Conservation (phyloP, 495 filamentous ascomycete genomes). For the Aspergillus hancockii region DNA sequence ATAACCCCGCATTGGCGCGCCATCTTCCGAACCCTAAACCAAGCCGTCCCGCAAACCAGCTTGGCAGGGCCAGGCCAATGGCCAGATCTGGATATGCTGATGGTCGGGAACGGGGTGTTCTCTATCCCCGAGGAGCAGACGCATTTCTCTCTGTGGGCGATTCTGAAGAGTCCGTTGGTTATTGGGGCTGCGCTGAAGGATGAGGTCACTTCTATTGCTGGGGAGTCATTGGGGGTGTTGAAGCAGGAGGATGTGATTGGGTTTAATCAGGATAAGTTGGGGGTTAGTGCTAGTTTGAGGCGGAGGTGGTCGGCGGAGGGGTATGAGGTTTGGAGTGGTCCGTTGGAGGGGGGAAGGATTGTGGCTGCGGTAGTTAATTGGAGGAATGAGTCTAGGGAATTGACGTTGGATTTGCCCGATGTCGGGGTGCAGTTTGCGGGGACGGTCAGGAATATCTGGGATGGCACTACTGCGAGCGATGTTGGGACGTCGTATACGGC, state of each 20-base stretch:
- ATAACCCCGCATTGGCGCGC: conserved; percentile 53
- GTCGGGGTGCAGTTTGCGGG: conserved; percentile 42
- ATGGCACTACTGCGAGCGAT: conserved; percentile 21
- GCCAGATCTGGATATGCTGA: conserved; percentile 59
- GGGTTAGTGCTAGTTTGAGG: conserved; percentile 39
- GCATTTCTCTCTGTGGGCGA: conserved; percentile 60
- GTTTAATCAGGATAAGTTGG: conserved; percentile 56
- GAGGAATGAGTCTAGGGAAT: conserved; percentile 35
- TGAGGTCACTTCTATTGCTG: conserved; percentile 27
- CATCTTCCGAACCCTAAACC: conserved; percentile 51
- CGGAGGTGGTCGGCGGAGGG: conserved; percentile 42
- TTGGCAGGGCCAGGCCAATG: conserved; percentile 45
- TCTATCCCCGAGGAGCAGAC: conserved; percentile 45
- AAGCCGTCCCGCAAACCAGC: conserved; percentile 42
- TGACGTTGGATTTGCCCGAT: conserved; percentile 42
- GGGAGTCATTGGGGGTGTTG: conserved; percentile 38
- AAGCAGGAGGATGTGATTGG: conserved; percentile 52
- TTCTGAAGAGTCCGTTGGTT: conserved; percentile 55
- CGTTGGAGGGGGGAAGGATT: conserved; percentile 36
- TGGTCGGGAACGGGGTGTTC: conserved; percentile 43
- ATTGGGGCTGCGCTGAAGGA: conserved; percentile 52
- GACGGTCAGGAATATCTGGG: conserved; percentile 47
- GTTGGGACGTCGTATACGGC: conserved; percentile 42
- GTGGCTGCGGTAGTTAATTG: conserved; percentile 51
- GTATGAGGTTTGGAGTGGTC: conserved; percentile 53